These are phyloP conservation scores for Umbelopsis sp. DNA, from an alignment of 371 early-diverging fungal species.

Conservation along the genomic window DNA sequence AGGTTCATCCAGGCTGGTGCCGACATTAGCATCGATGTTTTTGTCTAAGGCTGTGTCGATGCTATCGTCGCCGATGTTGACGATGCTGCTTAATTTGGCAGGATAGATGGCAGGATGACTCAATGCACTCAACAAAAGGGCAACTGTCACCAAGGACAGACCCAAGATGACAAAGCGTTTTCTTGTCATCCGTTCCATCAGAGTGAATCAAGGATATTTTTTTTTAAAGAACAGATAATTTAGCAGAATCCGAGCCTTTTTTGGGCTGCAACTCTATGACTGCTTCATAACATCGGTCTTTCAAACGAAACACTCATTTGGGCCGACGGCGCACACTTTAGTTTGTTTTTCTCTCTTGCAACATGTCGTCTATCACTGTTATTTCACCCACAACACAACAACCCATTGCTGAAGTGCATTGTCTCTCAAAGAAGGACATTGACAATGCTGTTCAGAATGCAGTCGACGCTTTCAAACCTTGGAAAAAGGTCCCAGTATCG, in stretches of 20 bases:
- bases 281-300: neutral
- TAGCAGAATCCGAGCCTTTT: neutral
- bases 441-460: constrained; percentile 51
- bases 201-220: neutral
- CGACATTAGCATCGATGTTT: neutral
- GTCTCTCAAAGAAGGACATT: constrained; percentile 44
- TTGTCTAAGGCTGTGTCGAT: constrained; percentile 1
- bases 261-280: neutral
- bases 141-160: neutral
- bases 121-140: neutral
- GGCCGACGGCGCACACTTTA: neutral
- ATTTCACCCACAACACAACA: constrained; percentile 44
- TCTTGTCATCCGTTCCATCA: constrained; percentile 10
- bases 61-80: constrained; percentile 2
- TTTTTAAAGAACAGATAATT: neutral
- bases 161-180: constrained; percentile 9
- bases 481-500: constrained; percentile 57
- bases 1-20: neutral
- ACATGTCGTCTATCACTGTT: constrained; percentile 30
- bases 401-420: constrained; percentile 32
- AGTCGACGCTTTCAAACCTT: constrained; percentile 46
- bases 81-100: constrained; percentile 7
- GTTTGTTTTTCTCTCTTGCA: neutral
- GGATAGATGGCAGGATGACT: neutral
- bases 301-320: neutral